Evolutionary conservation across 768 basidiomycete genomes (phyloP).

Genomic region (Suillus plorans): DNA sequence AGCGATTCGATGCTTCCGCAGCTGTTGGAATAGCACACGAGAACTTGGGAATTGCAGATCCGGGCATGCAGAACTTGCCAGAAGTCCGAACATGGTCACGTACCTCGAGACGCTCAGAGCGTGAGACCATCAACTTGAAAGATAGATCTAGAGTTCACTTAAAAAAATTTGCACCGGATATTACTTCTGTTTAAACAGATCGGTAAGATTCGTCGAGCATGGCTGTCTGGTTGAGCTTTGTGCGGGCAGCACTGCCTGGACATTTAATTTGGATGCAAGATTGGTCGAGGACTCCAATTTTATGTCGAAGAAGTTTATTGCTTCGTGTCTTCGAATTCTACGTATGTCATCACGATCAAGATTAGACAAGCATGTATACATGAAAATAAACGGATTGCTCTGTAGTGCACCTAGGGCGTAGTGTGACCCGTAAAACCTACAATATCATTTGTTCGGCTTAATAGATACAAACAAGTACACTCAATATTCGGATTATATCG

Average conservation of each 20-base stretch:
- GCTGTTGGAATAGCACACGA: neutral
- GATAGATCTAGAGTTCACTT: neutral
- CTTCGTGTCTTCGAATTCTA: neutral
- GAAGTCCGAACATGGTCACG: neutral
- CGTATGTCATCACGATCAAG: conserved; percentile 43
- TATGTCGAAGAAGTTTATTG: neutral
- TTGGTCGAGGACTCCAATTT: neutral
- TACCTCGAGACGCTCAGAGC: neutral
- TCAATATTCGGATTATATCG: conserved; percentile 66
- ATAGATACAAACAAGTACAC: neutral
- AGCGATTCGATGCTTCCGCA: too few species aligned
- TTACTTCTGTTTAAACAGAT: neutral
- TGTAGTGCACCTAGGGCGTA: conserved; percentile 63
- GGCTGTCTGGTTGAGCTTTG: neutral
- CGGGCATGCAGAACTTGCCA: neutral
- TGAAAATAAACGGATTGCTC: conserved; percentile 51
- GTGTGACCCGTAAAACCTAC: conserved; percentile 49
- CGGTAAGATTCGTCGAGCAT: neutral
- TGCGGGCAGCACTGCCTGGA: too few species aligned
- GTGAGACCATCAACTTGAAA: neutral
- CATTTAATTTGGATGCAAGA: neutral
- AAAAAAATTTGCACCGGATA: neutral
- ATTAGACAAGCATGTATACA: conserved; percentile 54
- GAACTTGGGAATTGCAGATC: neutral
- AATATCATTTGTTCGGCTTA: neutral